Evolutionary conservation across 768 basidiomycete genomes (phyloP), one percentile per base, ranked within the genome.

Genomic region (Lactarius hatsudake): DNA sequence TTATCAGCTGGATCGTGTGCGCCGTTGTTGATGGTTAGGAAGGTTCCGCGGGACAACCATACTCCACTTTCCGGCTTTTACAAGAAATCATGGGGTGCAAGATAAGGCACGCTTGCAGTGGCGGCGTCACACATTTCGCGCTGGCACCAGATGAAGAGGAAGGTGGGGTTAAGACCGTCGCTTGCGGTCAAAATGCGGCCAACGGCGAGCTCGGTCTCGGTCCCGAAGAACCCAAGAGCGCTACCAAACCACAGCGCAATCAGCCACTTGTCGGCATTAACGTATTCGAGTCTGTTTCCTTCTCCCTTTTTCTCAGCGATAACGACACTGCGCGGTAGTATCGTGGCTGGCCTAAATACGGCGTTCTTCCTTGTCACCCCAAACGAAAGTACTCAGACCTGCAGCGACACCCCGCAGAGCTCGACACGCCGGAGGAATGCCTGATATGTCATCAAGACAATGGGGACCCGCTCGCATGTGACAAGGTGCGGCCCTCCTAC

Each of bases 31-130:
- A 64, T 20, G 61, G 54, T 12, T n/a, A 48, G 42, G n/a, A 53
- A 90, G 91, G 93, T 30, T 95, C 94, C n/a, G 85, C 85, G 18
- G 93, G 93, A 13, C 93, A 91, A 30, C 93, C 93, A 0, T 96
- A 89, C 75, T 93, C 93, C 0, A 85, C 88, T 1, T 96, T 96
- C 82, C 86, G 92, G 61, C 87, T 84, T 73, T 88, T 96, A 74
- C 91, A 90, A 56, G 95, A 96, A 61, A 87, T 95, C 76, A 87
- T 90, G 94, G 88, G 86, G 3, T 96, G 92, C 80, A 93, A 93
- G 74, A 86, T 92, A 34, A 77, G 78, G 26, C 79, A 83, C 8
- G 87, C 87, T 1, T 79, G 82, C 20, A 89, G 87, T 53, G 96
- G 96, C 38, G 95, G 95, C 20, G 93, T 95, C 18, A 94, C 94